Evolutionary conservation across 345 rosid genomes (phyloP), one percentile per base, ranked within the genome.

Genomic region (Moricandia arvensis): DNA sequence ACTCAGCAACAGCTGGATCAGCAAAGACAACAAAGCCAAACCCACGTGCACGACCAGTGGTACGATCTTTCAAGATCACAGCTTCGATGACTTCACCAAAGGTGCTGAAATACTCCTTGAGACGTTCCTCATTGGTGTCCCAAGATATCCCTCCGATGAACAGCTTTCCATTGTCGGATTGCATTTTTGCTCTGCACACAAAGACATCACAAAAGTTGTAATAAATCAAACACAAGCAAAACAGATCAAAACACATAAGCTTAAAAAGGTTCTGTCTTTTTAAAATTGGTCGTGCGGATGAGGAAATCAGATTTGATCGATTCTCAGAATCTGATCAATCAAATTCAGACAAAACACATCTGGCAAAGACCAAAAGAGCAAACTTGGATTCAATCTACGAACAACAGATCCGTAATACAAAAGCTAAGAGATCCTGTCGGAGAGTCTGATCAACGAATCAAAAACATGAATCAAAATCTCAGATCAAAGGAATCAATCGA

Each of bases 21-120:
- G 98, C 83, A 59, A 95, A 95, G 41, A 95, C 99, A 1, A 95
- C 90, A 64, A 95, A 95, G 17, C 99, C 98, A 57, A 95, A 95
- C 53, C 99, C 99, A 66, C 99, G 99, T 61, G 99, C 99, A 59
- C 98, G 96, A 15, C 99, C 99, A 0, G 99, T 92, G 82, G 92
- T 87, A 47, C 99, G 90, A 85, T 95, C 99, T 80, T 92, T 95
- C 96, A 95, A 89, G 78, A 95, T 95, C 58, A 95, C 97, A 37
- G 96, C 99, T 69, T 95, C 99, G 80, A 88, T 87, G 63, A 92
- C 97, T 80, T 95, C 97, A 5, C 99, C 99, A 73, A 85, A 95
- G 30, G 85, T 79, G 71, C 90, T 74, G 70, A 95, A 95, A 80
- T 95, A 92, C 79, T 91, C 97, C 85, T 87, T 92, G 79, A 95